These are phyloP conservation scores for Leptosphaerulina australis DNA, from an alignment of 2,329 filamentous ascomycete species.

Conservation along the genomic window DNA sequence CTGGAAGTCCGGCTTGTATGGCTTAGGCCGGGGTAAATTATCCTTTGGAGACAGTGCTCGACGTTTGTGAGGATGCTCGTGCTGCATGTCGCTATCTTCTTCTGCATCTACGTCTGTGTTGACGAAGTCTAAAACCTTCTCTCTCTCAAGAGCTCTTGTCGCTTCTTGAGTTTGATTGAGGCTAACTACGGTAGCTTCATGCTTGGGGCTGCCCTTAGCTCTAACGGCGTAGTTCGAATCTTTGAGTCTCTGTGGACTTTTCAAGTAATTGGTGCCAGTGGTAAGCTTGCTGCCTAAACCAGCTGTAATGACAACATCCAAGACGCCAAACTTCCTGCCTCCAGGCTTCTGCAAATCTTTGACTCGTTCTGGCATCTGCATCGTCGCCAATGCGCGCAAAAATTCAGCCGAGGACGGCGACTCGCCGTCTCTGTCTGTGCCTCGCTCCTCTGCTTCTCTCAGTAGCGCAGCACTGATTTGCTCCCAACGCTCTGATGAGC, in stretches of 20 bases:
- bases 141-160: not conserved
- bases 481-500: conserved; percentile 43
- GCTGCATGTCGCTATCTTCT: conserved; percentile 9
- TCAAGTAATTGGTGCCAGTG: conserved; percentile 28
- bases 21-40: not conserved
- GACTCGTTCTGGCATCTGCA: conserved; percentile 48
- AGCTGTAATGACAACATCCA: conserved; percentile 48
- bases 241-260: conserved; percentile 29
- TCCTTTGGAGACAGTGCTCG: not conserved
- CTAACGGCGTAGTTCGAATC: conserved; percentile 28
- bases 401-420: conserved; percentile 48
- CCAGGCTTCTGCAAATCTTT: conserved; percentile 38
- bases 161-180: not conserved
- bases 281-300: conserved; percentile 38
- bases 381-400: conserved; percentile 45
- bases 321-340: conserved; percentile 42
- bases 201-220: not conserved
- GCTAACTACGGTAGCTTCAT: not conserved
- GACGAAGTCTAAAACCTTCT: too few relatives aligned
- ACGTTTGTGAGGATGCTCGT: conserved; percentile 10
- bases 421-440: conserved; percentile 40
- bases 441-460: conserved; percentile 44
- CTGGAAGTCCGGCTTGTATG: not conserved
- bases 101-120: conserved; percentile 11
- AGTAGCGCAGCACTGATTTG: conserved; percentile 38